A percentile compares a stretch with the other conserved stretches of the same genome.
Evolutionary conservation across 805 yeast species (phyloP).

Genomic region (Hanseniaspora meyeri): DNA sequence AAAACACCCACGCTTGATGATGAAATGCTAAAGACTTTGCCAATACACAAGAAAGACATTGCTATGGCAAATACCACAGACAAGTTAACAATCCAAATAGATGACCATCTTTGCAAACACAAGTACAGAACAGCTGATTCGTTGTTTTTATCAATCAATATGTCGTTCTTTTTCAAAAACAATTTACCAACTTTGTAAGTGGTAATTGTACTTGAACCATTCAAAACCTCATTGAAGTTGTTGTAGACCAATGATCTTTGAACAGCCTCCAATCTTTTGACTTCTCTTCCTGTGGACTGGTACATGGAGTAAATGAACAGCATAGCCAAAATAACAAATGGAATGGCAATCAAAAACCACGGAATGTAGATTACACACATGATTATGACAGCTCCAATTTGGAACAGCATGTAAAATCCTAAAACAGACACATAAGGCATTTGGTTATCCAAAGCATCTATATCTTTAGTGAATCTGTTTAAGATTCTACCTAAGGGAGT

Average conservation of each 20-base stretch:
- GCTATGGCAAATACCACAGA: constrained; percentile 41
- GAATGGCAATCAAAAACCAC: constrained; percentile 63
- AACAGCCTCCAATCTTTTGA: constrained; percentile 40
- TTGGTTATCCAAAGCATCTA: constrained; percentile 74
- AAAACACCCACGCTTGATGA: constrained; percentile 53
- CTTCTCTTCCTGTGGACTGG: constrained; percentile 40
- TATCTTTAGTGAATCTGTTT: constrained; percentile 78
- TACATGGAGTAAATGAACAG: constrained; percentile 34
- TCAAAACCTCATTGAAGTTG: constrained; percentile 38
- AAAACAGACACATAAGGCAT: constrained; percentile 34
- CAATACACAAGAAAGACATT: constrained; percentile 45
- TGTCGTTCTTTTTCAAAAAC: constrained; percentile 35
- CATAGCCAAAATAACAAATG: constrained; percentile 39
- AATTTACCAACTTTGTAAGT: constrained; percentile 30
- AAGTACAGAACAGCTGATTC: constrained; percentile 41
- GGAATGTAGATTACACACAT: constrained; percentile 64
- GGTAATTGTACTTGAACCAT: constrained; percentile 39
- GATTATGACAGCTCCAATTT: constrained; percentile 52
- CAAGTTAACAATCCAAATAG: constrained; percentile 31
- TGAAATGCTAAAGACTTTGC: constrained; percentile 44
- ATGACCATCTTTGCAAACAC: constrained; percentile 49
- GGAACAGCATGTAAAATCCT: constrained; percentile 40
- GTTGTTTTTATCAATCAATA: constrained; percentile 40
- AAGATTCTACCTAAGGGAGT: constrained; percentile 80
- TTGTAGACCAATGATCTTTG: constrained; percentile 42